These are phyloP conservation scores for Berkeleyomyces basicola DNA, from an alignment of 2,329 filamentous ascomycete genomes.

Conservation along the genomic window DNA sequence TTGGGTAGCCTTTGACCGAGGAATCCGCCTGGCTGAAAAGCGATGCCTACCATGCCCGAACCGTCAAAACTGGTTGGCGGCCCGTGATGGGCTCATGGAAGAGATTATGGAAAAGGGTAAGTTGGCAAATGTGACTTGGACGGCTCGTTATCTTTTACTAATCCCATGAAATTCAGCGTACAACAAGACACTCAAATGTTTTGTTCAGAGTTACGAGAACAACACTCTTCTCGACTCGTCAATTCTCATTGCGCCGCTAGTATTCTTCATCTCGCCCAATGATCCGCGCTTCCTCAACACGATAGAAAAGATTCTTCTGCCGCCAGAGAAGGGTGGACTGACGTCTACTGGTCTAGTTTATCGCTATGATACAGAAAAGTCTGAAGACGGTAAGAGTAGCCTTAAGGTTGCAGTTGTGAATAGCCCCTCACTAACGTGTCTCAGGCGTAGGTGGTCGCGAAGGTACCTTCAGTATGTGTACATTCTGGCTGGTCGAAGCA, in stretches of 20 bases:
- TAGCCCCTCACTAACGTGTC: background rate
- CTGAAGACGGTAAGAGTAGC: slow-evolving; percentile 44
- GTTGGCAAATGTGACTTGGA: background rate
- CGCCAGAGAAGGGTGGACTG: slow-evolving; percentile 58
- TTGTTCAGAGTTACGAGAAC: slow-evolving; percentile 62
- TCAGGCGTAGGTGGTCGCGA: slow-evolving; percentile 55
- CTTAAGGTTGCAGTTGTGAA: background rate
- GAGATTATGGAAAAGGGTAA: slow-evolving; percentile 56
- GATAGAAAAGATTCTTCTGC: slow-evolving; percentile 52
- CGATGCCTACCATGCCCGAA: slow-evolving; percentile 60
- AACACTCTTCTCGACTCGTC: slow-evolving; percentile 55
- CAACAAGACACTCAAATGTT: slow-evolving; percentile 51
- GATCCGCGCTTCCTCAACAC: slow-evolving; percentile 60
- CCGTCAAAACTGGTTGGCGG: slow-evolving; percentile 45
- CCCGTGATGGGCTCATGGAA: slow-evolving; percentile 53
- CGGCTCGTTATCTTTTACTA: background rate
- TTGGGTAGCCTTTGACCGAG: slow-evolving; percentile 67
- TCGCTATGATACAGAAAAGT: slow-evolving; percentile 51
- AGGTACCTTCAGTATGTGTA: slow-evolving; percentile 68
- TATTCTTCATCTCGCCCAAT: slow-evolving; percentile 65
- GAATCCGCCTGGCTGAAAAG: slow-evolving; percentile 57
- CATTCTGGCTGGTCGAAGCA: slow-evolving; percentile 68
- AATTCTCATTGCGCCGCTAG: slow-evolving; percentile 58
- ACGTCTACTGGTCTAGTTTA: slow-evolving; percentile 62
- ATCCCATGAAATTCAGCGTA: slow-evolving; percentile 32